Conservation (phyloP, 2,329 filamentous ascomycete species). For the Aspergillus sp. region DNA sequence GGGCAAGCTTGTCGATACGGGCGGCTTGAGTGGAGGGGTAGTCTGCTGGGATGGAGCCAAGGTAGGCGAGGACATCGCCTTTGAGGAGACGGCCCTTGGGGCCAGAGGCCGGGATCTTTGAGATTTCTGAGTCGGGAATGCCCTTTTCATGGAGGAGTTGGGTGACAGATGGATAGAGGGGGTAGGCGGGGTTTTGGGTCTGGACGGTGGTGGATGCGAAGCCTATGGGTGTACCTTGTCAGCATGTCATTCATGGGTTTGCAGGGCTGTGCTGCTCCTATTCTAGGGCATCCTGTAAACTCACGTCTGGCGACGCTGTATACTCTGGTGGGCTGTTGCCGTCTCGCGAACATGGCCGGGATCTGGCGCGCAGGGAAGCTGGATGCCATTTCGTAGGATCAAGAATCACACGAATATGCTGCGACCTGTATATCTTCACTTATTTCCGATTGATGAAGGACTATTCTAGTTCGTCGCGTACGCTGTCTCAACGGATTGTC, state of each 20-base stretch:
- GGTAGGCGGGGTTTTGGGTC: slow-evolving; percentile 40
- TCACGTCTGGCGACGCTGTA: slow-evolving; percentile 28
- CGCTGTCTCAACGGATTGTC: neutral
- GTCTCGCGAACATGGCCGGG: slow-evolving; percentile 28
- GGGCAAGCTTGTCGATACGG: slow-evolving; percentile 66
- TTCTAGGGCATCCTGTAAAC: slow-evolving; percentile 13
- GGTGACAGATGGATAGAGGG: slow-evolving; percentile 67
- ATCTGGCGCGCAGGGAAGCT: slow-evolving; percentile 26
- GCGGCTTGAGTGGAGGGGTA: slow-evolving; percentile 65
- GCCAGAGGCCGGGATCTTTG: slow-evolving; percentile 79
- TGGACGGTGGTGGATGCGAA: slow-evolving; percentile 29
- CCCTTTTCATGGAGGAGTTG: slow-evolving; percentile 74
- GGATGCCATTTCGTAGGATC: slow-evolving; percentile 25
- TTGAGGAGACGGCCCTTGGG: slow-evolving; percentile 86
- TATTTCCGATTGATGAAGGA: slow-evolving; percentile 8
- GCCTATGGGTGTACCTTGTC: slow-evolving; percentile 15
- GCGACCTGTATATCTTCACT: neutral
- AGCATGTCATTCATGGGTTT: neutral
- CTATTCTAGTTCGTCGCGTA: neutral
- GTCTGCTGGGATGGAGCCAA: slow-evolving; percentile 67
- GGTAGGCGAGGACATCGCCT: slow-evolving; percentile 85
- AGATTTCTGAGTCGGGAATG: slow-evolving; percentile 65
- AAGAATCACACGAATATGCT: neutral
- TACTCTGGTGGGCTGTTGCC: slow-evolving; percentile 26
- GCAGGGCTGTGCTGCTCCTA: neutral